Percentiles rank a stretch among this genome's conserved stretches.
phyloP scores from a whole-genome alignment of 2,329 filamentous ascomycete species.

The Sordariomycetes sp. region DNA sequence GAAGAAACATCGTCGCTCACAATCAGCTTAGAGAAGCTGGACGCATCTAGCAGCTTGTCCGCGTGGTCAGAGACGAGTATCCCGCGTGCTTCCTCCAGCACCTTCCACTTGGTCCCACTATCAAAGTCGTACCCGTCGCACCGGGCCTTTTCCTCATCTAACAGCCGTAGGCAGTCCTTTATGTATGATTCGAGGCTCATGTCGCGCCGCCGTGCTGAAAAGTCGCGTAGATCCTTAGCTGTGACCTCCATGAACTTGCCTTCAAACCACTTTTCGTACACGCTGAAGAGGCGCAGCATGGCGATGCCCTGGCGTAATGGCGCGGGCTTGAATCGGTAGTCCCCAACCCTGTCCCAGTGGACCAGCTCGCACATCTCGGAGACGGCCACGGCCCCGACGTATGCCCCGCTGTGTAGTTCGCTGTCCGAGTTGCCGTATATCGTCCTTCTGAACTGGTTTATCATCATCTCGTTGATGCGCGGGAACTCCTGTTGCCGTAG shows the following conservation, averaged over 20 bases:
- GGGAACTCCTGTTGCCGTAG: conserved; percentile 55
- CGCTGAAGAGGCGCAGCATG: conserved; percentile 73
- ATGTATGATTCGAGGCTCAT: conserved; percentile 66
- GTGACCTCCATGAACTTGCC: conserved; percentile 58
- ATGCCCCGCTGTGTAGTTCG: conserved; percentile 6
- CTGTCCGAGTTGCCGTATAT: conserved; percentile 7
- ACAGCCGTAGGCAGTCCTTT: conserved; percentile 50
- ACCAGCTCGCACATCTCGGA: conserved; percentile 61
- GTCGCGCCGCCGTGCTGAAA: conserved; percentile 52
- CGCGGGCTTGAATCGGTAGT: conserved; percentile 41
- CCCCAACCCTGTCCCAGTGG: conserved; percentile 51
- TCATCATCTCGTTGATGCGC: conserved; percentile 70
- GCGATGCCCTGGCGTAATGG: conserved; percentile 65
- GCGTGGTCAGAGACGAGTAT: conserved; percentile 59
- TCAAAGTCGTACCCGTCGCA: conserved; percentile 77
- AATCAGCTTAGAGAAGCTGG: conserved; percentile 60
- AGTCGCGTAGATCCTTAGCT: conserved; percentile 51
- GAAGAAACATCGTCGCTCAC: conserved; percentile 55
- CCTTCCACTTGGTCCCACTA: conserved; percentile 63
- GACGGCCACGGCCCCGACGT: conserved; percentile 15
- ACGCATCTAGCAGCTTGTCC: conserved; percentile 48
- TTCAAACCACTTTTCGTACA: conserved; percentile 74
- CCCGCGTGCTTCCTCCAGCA: conserved; percentile 61
- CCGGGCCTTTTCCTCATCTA: conserved; percentile 58
- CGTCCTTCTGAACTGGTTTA: conserved; percentile 52